Conservation (phyloP, 2,329 filamentous ascomycete genomes). For the Mariannaea elegans region DNA sequence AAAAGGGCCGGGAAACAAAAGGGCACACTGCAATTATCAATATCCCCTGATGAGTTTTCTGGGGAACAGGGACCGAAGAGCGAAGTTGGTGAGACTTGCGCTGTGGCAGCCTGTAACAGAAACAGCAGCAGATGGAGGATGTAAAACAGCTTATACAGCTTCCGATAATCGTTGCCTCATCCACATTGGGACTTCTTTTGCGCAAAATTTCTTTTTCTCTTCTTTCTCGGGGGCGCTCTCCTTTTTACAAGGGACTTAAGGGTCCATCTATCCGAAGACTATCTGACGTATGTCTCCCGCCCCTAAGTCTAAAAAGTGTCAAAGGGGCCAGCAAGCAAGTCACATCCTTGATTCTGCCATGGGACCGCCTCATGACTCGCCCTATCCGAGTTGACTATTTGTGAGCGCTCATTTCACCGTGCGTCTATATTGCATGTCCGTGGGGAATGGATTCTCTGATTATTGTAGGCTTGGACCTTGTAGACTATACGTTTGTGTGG, state of each 20-base stretch:
- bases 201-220: conserved; percentile 1
- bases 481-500: background rate
- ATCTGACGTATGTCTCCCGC: background rate
- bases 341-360: conserved; percentile 34
- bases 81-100: background rate
- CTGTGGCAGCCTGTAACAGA: background rate
- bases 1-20: too few species aligned
- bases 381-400: conserved; percentile 30
- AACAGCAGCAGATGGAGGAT: background rate
- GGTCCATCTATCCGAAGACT: conserved; percentile 8
- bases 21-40: too few species aligned
- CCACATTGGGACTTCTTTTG: conserved; percentile 8
- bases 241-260: conserved; percentile 8
- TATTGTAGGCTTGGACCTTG: background rate
- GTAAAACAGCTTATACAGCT: background rate
- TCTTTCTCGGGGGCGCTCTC: background rate
- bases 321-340: conserved; percentile 12
- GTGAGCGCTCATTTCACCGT: conserved; percentile 22
- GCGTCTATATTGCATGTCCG: conserved; percentile 6
- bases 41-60: too few species aligned
- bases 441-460: conserved; percentile 1
- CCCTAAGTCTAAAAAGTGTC: background rate
- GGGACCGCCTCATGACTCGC: conserved; percentile 31
- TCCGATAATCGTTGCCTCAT: conserved; percentile 5
- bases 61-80: too few species aligned